These are phyloP conservation scores for Cinnamomum micranthum DNA, from an alignment of 164 flowering plant species.

Conservation along the genomic window DNA sequence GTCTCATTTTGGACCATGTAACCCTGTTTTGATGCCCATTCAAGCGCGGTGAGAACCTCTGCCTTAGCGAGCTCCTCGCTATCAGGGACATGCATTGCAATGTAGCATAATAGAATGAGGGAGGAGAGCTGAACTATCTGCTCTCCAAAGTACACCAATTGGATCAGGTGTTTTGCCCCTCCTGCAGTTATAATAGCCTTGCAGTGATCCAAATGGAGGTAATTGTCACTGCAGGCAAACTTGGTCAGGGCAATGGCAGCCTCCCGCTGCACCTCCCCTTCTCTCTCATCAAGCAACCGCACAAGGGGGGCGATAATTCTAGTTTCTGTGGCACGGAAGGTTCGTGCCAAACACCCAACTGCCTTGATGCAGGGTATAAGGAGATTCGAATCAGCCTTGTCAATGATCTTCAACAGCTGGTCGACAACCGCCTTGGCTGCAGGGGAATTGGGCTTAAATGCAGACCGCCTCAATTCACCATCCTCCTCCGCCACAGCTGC, in stretches of 20 bases:
- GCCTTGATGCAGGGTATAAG: constrained; percentile 57
- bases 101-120: constrained; percentile 51
- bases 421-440: constrained; percentile 81
- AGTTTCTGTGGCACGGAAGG: constrained; percentile 72
- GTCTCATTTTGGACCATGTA: constrained; percentile 32
- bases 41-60: constrained; percentile 65
- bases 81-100: constrained; percentile 63
- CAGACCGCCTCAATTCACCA: constrained; percentile 55
- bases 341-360: constrained; percentile 68
- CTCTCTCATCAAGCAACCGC: constrained; percentile 65
- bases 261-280: constrained; percentile 47
- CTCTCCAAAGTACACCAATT: constrained; percentile 72
- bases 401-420: constrained; percentile 52
- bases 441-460: constrained; percentile 84
- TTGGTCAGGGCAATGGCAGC: constrained; percentile 64
- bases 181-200: constrained; percentile 59
- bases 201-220: constrained; percentile 54
- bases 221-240: constrained; percentile 66
- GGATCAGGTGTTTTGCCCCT: constrained; percentile 65
- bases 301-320: constrained; percentile 69
- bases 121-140: constrained; percentile 51
- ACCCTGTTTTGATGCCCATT: constrained; percentile 67
- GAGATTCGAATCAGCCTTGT: constrained; percentile 48
- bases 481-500: constrained; percentile 61
- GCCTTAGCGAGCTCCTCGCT: constrained; percentile 65